phyloP scores from a whole-genome alignment of 1,284 basidiomycete species.

The Violaceomyces palustris region DNA sequence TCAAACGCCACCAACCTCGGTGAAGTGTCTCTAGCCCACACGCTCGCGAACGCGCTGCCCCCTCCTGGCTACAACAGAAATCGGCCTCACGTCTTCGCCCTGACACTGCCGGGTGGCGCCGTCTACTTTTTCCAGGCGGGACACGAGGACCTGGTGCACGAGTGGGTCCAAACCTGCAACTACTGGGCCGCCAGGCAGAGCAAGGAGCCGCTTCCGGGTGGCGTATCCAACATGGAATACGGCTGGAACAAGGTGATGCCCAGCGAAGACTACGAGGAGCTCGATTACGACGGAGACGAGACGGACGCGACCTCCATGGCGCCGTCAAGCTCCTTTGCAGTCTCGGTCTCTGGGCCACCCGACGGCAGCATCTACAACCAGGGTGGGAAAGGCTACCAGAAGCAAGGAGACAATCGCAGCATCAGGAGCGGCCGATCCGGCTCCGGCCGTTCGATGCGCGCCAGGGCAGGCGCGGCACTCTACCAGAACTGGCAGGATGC shows the following conservation, averaged over 20 bases:
- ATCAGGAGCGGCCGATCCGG: conserved; percentile 15
- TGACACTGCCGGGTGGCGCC: conserved; percentile 79
- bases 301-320: not conserved
- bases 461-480: not conserved
- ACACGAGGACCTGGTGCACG: conserved; percentile 90
- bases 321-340: conserved; percentile 1
- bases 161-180: conserved; percentile 98
- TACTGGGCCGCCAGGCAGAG: conserved; percentile 93
- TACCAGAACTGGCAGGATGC: conserved; percentile 12
- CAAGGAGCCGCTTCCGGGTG: conserved; percentile 86
- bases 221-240: conserved; percentile 98
- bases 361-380: conserved; percentile 8
- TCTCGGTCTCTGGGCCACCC: conserved; percentile 5
- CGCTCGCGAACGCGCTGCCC: conserved; percentile 78
- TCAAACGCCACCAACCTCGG: conserved; percentile 79
- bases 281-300: conserved; percentile 41
- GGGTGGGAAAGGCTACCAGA: not conserved
- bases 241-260: conserved; percentile 76
- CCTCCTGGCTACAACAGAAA: conserved; percentile 84
- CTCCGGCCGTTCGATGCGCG: conserved; percentile 6
- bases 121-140: conserved; percentile 96
- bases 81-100: conserved; percentile 89
- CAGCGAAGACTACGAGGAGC: conserved; percentile 55
- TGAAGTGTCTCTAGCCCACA: conserved; percentile 75
- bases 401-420: conserved; percentile 10